Evolutionary conservation across 164 flowering plant species (phyloP), one percentile per base, ranked within the genome.

Genomic region (Buxus sempervirens): DNA sequence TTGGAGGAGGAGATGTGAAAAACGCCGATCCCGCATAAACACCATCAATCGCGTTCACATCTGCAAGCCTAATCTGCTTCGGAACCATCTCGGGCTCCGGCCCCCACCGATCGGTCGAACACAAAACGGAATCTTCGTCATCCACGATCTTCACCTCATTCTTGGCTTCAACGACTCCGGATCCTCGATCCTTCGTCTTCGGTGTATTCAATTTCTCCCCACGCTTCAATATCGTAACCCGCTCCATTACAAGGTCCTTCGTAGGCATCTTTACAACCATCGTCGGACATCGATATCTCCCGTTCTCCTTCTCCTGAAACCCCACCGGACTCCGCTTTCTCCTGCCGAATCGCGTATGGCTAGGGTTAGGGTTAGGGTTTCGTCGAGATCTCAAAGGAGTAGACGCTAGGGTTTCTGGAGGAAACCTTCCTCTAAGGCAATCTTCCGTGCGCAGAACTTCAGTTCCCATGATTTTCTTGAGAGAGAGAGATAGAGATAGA

Each of bases 221-320:
- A 19, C 84, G 81, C 65, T 76, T 81, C 70, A 81, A 70, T 54
- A 81, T 83, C 79, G 68, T 79, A 36, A 80, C 84, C 68, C 78
- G 69, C 13, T 76, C 83, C 84, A 79, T 81, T 18, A 83, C 82
- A 22, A 81, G 72, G 45, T 72, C 67, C 28, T 65, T 72, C 16
- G 69, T 49, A 55, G 80, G 67, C 10, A 51, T 8, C 25, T 57
- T 70, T 28, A 24, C 64, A 62, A 51, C 68, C 64, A 13, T 20
- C 19, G 74, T 14, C 6, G 55, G 63, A 48, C 56, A 59, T 22
- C 56, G 62, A n/a, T 49, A 54, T 23, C 71, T 38, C 5, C 22
- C 54, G 10, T 49, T 58, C 0, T 7, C 25, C 20, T 26, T 25
- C 15, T 67, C 28, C 22, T 27, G 61, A n/a, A 58, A 4, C 13